A percentile compares a stretch with the other conserved stretches of the same genome.
Conservation (phyloP, 208 protist genomes). For the Acanthamoeba healyi region DNA sequence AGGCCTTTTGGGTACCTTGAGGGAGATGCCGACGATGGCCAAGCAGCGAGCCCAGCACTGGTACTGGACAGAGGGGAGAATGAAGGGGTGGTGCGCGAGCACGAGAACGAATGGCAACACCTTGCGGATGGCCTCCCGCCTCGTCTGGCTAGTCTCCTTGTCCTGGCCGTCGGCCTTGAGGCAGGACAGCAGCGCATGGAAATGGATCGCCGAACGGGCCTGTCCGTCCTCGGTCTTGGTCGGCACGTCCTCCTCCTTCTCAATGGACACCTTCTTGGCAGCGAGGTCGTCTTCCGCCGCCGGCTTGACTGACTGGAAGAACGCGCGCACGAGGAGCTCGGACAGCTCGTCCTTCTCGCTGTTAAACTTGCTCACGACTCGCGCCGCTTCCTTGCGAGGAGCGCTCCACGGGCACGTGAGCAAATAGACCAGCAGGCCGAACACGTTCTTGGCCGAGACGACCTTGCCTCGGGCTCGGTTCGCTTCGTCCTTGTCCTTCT, state of each 20-base stretch:
- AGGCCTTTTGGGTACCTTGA: background rate
- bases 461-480: conserved; percentile 36
- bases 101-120: conserved; percentile 15
- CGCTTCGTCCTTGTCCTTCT: conserved; percentile 44
- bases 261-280: conserved; percentile 7
- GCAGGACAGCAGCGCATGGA: conserved; percentile 17
- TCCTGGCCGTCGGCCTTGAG: conserved; percentile 7
- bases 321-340: conserved; percentile 19
- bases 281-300: conserved; percentile 17
- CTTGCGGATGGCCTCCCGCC: background rate
- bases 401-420: conserved; percentile 41
- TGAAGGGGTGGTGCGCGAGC: conserved; percentile 49
- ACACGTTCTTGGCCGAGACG: conserved; percentile 45
- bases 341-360: conserved; percentile 28
- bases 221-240: conserved; percentile 31
- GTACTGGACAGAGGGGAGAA: conserved; percentile 11
- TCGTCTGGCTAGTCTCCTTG: background rate
- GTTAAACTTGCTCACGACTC: conserved; percentile 40
- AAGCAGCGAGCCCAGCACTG: conserved; percentile 15
- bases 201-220: conserved; percentile 32
- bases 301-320: conserved; percentile 59
- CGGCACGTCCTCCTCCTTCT: conserved; percentile 24
- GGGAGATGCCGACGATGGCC: background rate
- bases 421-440: conserved; percentile 51
- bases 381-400: background rate